These are phyloP conservation scores for Hanseniaspora clermontiae DNA, from an alignment of 805 yeast genomes.

Conservation along the genomic window DNA sequence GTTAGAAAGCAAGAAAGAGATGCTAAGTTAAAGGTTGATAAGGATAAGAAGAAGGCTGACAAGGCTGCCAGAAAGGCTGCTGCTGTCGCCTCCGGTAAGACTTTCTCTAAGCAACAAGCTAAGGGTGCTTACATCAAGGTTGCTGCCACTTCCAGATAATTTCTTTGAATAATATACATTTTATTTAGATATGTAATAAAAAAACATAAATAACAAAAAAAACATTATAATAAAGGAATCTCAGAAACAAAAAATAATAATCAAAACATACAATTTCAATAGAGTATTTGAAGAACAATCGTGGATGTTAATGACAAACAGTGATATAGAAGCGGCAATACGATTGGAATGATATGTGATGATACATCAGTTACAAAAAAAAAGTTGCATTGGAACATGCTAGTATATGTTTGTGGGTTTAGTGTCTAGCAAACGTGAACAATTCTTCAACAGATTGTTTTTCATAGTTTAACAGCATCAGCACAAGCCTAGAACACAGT, in stretches of 20 bases:
- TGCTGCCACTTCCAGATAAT: slow-evolving; percentile 88
- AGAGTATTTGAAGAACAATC: not conserved
- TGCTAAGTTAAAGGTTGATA: slow-evolving; percentile 68
- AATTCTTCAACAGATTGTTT: too few species aligned
- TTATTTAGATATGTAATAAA: slow-evolving; percentile 1
- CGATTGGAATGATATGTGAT: too few species aligned
- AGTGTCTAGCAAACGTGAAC: too few species aligned
- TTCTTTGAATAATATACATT: slow-evolving; percentile 14
- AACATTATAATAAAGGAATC: not conserved
- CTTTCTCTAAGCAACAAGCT: slow-evolving; percentile 88
- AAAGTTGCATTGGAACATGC: too few species aligned
- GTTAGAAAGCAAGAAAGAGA: slow-evolving; percentile 97
- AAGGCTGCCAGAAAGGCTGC: slow-evolving; percentile 93
- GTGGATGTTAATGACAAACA: too few species aligned
- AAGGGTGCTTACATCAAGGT: slow-evolving; percentile 98
- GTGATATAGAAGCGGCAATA: too few species aligned
- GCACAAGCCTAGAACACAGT: too few species aligned
- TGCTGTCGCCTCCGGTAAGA: slow-evolving; percentile 64
- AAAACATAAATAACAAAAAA: not conserved
- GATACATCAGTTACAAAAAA: too few species aligned
- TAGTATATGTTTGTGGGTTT: too few species aligned
- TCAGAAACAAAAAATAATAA: not conserved
- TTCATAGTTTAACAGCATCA: too few species aligned
- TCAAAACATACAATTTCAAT: not conserved
- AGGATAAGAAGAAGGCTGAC: slow-evolving; percentile 80